These are phyloP conservation scores for Torrubiella hemipterigena DNA, from an alignment of 2,329 filamentous ascomycete species.

Conservation along the genomic window DNA sequence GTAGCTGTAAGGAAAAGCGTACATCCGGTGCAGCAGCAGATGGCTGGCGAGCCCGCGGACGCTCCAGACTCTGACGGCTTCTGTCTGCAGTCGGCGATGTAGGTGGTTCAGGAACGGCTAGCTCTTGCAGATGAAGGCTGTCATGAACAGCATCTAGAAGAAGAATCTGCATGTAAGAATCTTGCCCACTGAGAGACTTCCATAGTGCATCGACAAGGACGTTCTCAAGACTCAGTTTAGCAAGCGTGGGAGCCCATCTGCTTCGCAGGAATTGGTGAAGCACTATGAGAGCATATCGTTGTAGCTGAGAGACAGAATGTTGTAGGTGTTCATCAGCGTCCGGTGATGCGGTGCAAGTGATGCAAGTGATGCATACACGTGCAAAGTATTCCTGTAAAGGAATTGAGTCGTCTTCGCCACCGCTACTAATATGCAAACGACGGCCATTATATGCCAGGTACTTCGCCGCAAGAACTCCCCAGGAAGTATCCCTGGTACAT, in stretches of 20 bases:
- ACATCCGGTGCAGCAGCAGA: constrained; percentile 22
- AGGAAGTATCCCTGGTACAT: constrained; percentile 54
- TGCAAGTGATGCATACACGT: constrained; percentile 51
- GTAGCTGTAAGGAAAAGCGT: constrained; percentile 29
- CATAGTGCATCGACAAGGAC: constrained; percentile 57
- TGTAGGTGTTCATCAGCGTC: constrained; percentile 13
- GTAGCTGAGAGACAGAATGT: constrained; percentile 49
- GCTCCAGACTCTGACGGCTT: constrained; percentile 27
- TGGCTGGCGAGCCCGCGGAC: constrained; percentile 23
- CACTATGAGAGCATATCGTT: constrained; percentile 57
- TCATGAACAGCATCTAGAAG: constrained; percentile 69
- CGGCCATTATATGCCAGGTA: constrained; percentile 17
- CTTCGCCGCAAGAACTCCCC: constrained; percentile 57
- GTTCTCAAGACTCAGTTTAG: constrained; percentile 56
- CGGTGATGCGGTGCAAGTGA: constrained; percentile 21
- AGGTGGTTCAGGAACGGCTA: constrained; percentile 24
- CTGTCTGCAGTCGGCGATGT: constrained; percentile 35
- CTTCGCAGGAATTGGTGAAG: constrained; percentile 58
- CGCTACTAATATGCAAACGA: constrained; percentile 29
- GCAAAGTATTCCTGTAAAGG: constrained; percentile 58
- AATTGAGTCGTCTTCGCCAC: constrained; percentile 38
- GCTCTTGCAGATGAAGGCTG: constrained; percentile 53
- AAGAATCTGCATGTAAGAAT: constrained; percentile 63
- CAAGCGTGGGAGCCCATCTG: constrained; percentile 46
- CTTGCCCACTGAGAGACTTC: constrained; percentile 46